Evolutionary conservation across 345 rosid genomes (phyloP), one percentile per base, ranked within the genome.

Genomic region (Garcia nutans): DNA sequence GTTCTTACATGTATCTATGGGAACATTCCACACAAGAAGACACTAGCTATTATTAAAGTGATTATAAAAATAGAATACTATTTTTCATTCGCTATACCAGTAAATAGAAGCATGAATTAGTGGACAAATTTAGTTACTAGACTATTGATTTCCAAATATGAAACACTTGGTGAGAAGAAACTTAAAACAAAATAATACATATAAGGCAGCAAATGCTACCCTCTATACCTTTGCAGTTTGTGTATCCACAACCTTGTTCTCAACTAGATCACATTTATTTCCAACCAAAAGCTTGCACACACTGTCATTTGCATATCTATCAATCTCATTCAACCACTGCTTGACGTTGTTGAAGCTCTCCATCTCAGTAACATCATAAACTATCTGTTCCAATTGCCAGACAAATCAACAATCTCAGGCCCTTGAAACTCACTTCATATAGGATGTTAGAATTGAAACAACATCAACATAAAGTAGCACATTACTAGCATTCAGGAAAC

Each of bases 311-410:
- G 96, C 97, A 81, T 92, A 92, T 78, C 97, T 82, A 78, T 91
- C 96, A 15, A 92, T 91, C 86, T 91, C 97, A 65, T 85, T 84
- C 85, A 89, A 81, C 97, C 97, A 89, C 83, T 92, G 97, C 86
- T 92, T 92, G 78, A 91, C 96, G 70, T 89, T 92, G 86, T 89
- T 92, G 85, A 90, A 92, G 90, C 97, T 92, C 84, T 90, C 96
- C 94, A 86, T 84, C 81, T 91, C 96, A 44, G 97, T 92, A 76
- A 92, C 92, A 71, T 91, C 94, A 76, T 88, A 92, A 57, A 91
- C 93, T 82, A 89, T 87, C 97, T 88, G 91, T 87, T 63, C 60
- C 6, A 41, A 70, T 73, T 28, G 31, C 78, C 57, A 83, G 22
- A n/a, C 8, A 22, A 8, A 79, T 1, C 77, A 12, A 23, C 66